Conservation (phyloP, 108 stramenopile species). For the Stephanodiscus triporus region DNA sequence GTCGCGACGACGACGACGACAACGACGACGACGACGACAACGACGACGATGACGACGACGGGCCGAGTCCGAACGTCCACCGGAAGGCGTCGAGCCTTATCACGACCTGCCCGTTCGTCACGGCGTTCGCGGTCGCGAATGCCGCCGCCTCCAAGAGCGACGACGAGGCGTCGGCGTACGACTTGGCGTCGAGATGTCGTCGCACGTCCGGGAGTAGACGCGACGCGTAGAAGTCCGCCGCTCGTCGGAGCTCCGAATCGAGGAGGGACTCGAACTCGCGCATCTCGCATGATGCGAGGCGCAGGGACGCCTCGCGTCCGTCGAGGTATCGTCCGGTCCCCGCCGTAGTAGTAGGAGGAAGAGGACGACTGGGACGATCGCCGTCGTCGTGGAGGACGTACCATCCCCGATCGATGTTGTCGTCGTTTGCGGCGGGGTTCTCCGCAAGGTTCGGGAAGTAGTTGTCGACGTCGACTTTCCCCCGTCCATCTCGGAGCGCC, state of each 20-base stretch:
- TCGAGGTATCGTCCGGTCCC: conserved; percentile 18
- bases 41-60: too few species aligned
- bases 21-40: too few species aligned
- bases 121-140: conserved; percentile 40
- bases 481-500: not conserved
- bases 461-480: not conserved
- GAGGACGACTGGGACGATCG: too few species aligned
- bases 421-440: not conserved
- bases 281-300: conserved; percentile 22
- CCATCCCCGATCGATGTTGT: too few species aligned
- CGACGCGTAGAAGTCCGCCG: conserved; percentile 15
- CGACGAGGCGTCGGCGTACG: not conserved
- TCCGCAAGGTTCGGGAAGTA: not conserved
- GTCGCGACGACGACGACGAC: not conserved
- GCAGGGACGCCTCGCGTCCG: conserved; percentile 14
- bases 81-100: conserved; percentile 49
- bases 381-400: too few species aligned
- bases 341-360: too few species aligned
- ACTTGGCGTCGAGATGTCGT: not conserved
- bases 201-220: not conserved
- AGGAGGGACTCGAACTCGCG: conserved; percentile 21
- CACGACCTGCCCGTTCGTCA: conserved; percentile 36
- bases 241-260: conserved; percentile 6
- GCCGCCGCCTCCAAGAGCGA: conserved; percentile 39
- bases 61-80: conserved; percentile 33